These are phyloP conservation scores for Pichia manshurica DNA, from an alignment of 805 yeast species.

Conservation along the genomic window DNA sequence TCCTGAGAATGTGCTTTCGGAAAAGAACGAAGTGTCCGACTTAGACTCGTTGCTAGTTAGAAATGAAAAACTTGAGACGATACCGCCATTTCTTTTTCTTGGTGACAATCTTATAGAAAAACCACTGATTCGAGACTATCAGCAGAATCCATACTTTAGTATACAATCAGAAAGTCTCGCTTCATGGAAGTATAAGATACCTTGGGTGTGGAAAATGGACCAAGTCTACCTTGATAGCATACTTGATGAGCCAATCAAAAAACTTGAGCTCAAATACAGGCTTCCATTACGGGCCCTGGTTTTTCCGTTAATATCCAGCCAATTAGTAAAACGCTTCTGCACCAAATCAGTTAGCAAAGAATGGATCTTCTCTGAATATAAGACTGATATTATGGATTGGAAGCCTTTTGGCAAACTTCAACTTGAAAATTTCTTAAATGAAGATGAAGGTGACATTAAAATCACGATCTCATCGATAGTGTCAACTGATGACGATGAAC, in stretches of 20 bases:
- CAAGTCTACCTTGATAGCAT: background rate
- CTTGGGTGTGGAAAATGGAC: background rate
- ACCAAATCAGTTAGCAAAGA: background rate
- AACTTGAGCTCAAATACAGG: slow-evolving; percentile 1
- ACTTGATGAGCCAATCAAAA: background rate
- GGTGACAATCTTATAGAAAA: too few relatives aligned
- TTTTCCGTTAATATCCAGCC: too few relatives aligned
- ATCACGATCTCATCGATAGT: background rate
- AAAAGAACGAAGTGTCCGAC: too few relatives aligned
- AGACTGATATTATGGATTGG: slow-evolving; percentile 8
- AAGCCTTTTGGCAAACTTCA: background rate
- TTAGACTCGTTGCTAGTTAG: too few relatives aligned
- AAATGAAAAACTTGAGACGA: too few relatives aligned
- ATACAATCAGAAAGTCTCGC: background rate
- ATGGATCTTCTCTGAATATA: slow-evolving; percentile 5
- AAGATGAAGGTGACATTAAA: background rate
- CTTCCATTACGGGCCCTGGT: background rate
- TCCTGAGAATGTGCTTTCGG: background rate
- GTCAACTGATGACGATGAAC: background rate
- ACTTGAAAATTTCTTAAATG: background rate
- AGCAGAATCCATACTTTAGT: too few relatives aligned
- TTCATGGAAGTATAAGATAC: background rate
- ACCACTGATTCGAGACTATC: too few relatives aligned
- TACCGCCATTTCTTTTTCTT: too few relatives aligned
- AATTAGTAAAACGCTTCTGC: background rate